Conservation (phyloP, 768 basidiomycete species). For the Dentipellis fragilis region DNA sequence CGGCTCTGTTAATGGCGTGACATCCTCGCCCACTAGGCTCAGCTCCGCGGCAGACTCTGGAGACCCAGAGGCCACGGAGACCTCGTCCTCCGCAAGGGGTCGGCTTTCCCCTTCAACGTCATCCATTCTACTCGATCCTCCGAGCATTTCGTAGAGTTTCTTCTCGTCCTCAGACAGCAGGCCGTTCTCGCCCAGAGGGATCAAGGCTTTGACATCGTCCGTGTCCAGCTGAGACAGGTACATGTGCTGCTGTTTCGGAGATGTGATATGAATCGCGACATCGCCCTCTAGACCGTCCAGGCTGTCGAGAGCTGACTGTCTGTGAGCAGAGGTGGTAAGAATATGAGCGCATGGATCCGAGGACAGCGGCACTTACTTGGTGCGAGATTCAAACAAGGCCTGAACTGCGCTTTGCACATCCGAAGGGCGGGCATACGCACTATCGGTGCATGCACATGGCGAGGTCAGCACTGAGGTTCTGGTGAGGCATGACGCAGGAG, state of each 20-base stretch:
- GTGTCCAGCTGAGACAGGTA: conserved; percentile 20
- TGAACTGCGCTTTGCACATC: conserved; percentile 25
- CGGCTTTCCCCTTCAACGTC: conserved; percentile 15
- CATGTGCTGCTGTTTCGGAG: conserved; percentile 21
- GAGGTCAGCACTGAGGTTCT: neutral
- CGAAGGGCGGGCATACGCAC: conserved; percentile 7
- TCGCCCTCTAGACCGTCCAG: conserved; percentile 14
- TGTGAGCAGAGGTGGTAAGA: neutral
- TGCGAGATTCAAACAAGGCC: conserved; percentile 25
- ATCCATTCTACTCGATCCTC: conserved; percentile 10
- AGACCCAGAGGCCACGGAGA: neutral
- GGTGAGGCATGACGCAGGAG: neutral
- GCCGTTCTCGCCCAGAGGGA: conserved; percentile 17
- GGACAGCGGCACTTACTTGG: conserved; percentile 21
- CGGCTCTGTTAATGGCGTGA: neutral
- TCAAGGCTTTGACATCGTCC: conserved; percentile 20
- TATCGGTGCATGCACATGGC: neutral
- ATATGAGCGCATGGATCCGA: conserved; percentile 1
- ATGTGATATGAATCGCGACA: conserved; percentile 22
- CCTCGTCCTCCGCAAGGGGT: neutral
- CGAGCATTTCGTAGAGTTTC: conserved; percentile 17
- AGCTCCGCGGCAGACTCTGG: neutral
- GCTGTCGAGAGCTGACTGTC: conserved; percentile 14
- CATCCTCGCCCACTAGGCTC: neutral
- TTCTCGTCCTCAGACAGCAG: conserved; percentile 19